Conservation (phyloP, 495 filamentous ascomycete species). For the Ascodesmis nigricans region DNA sequence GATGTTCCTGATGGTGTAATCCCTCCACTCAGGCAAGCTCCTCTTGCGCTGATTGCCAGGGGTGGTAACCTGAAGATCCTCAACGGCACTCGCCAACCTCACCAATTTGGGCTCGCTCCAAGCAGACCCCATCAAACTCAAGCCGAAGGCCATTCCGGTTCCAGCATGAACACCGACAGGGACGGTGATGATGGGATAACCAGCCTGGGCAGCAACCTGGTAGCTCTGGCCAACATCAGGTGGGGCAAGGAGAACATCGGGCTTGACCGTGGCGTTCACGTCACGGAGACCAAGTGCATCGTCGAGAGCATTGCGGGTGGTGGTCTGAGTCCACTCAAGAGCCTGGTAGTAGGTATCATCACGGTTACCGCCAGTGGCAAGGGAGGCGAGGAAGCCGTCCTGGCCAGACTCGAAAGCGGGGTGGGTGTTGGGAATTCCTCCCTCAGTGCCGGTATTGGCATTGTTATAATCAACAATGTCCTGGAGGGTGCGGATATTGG, state of each 20-base stretch:
- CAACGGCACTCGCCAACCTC: slow-evolving; percentile 45
- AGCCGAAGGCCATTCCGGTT: slow-evolving; percentile 47
- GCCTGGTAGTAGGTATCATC: slow-evolving; percentile 45
- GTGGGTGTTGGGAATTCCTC: slow-evolving; percentile 37
- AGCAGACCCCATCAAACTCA: slow-evolving; percentile 44
- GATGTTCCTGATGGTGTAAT: slow-evolving; percentile 30
- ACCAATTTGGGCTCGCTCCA: slow-evolving; percentile 39
- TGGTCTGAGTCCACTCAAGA: slow-evolving; percentile 34
- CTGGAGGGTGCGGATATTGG: slow-evolving; percentile 37
- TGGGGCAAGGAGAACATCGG: slow-evolving; percentile 42
- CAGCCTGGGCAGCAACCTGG: slow-evolving; percentile 32
- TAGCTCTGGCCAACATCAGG: slow-evolving; percentile 42
- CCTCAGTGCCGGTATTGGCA: slow-evolving; percentile 44
- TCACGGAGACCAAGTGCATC: slow-evolving; percentile 33
- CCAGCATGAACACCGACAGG: slow-evolving; percentile 32
- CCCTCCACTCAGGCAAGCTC: slow-evolving; percentile 31
- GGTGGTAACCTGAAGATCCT: slow-evolving; percentile 30
- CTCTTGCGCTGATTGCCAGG: slow-evolving; percentile 24
- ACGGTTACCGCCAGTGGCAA: slow-evolving; percentile 36
- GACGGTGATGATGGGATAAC: slow-evolving; percentile 49
- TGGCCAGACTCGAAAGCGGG: slow-evolving; percentile 51
- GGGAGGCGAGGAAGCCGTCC: slow-evolving; percentile 40
- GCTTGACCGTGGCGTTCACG: too few relatives aligned
- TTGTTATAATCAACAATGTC: slow-evolving; percentile 46
- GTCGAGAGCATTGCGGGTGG: slow-evolving; percentile 43